Evolutionary conservation across 2,329 filamentous ascomycete species (phyloP), one percentile per base, ranked within the genome.

Genomic region (Sphaerulina populicola): DNA sequence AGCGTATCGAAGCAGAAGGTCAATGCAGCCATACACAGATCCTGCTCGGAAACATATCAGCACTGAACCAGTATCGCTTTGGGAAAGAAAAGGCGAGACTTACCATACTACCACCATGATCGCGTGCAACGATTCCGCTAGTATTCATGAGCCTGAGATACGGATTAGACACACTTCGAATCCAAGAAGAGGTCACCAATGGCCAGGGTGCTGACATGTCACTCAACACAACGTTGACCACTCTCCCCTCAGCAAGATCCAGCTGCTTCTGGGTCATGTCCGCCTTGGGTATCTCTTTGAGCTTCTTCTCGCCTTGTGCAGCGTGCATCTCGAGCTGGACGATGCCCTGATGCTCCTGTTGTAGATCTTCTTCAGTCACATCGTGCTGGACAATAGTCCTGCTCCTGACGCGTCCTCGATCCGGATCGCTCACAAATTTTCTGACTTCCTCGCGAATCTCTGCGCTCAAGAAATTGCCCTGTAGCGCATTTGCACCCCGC

Each of bases 101-200:
- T 72, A 96, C 91, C 88, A 98, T 97, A 71, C 89, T 96, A 29
- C 88, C 87, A 8, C 82, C 84, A 71, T 98, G 93, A 70, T 98
- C 93, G 58, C 83, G 81, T 66, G 94, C 93, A 15, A 72, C 71
- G 64, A 88, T 85, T 51, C 93, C 93, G 72, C 86, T 95, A 62
- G 91, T 96, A 72, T 98, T 98, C 89, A 96, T 95, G 85, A 98
- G 85, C 93, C 93, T 98, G 78, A 73, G 70, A 82, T 94, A 93
- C 59, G 89, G 88, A 80, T 93, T 86, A 91, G 84, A 94, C 80
- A 96, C 79, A 76, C 83, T 94, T 74, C 81, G 88, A 75, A 86
- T 84, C 74, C 81, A 84, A 74, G 86, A 89, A 65, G 84, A 85
- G 65, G 77, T 77, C 47, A 80, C 86, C 74, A 87, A 86, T 64